phyloP scores from a whole-genome alignment of 2,329 filamentous ascomycete species.

The Elsinoe necatrix region DNA sequence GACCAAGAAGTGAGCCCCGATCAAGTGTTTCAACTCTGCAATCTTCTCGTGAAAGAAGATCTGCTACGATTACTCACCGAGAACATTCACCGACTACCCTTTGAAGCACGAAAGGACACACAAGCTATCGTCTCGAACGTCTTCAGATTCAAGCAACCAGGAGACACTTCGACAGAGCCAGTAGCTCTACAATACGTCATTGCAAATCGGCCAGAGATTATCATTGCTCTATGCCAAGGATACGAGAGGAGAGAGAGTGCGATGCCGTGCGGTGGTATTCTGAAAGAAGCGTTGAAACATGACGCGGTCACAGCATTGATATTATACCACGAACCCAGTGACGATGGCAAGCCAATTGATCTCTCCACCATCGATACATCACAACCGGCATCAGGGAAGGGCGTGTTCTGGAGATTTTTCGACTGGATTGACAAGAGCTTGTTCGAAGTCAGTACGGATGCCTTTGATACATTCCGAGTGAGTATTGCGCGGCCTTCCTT shows the following conservation, averaged over 20 bases:
- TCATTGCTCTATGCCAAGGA: constrained; percentile 79
- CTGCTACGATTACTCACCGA: constrained; percentile 75
- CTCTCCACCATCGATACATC: constrained; percentile 70
- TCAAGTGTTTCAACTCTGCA: constrained; percentile 77
- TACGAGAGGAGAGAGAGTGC: constrained; percentile 88
- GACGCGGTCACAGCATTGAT: constrained; percentile 86
- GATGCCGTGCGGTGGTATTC: constrained; percentile 79
- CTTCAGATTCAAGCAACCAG: constrained; percentile 73
- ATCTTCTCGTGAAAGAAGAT: constrained; percentile 78
- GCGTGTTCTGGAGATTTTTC: constrained; percentile 95
- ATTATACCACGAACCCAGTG: constrained; percentile 78
- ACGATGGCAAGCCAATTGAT: constrained; percentile 64
- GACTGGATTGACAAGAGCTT: constrained; percentile 94
- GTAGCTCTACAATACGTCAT: constrained; percentile 84
- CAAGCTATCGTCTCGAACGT: constrained; percentile 94
- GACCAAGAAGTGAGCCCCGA: constrained; percentile 82
- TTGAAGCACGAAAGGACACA: constrained; percentile 92
- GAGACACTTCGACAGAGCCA: constrained; percentile 60
- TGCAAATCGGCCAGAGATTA: constrained; percentile 73
- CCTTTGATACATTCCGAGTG: constrained; percentile 94
- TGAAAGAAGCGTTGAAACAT: constrained; percentile 83
- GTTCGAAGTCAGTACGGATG: constrained; percentile 94
- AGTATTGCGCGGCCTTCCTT: constrained; percentile 23
- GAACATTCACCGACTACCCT: constrained; percentile 76
- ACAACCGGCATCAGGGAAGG: constrained; percentile 64